A percentile compares a stretch with the other conserved stretches of the same genome.
These are phyloP conservation scores for Verticillium nubilum DNA, from an alignment of 2,329 filamentous ascomycete genomes.

Conservation along the genomic window DNA sequence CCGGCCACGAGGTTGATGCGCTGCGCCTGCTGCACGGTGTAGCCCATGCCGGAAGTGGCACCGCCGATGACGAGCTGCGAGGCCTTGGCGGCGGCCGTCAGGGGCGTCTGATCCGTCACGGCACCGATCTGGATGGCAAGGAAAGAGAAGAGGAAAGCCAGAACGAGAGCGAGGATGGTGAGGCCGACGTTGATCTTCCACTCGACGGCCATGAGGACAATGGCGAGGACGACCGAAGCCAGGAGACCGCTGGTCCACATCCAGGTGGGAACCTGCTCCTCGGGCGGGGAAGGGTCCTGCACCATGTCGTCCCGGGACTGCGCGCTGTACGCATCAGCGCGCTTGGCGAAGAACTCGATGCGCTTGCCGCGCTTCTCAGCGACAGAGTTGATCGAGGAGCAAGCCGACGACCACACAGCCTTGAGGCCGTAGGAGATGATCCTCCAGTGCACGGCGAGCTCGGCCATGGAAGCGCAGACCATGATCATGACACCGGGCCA, in stretches of 20 bases:
- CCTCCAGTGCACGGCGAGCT: conserved; percentile 33
- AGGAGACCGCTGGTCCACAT: conserved; percentile 43
- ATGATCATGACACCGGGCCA: conserved; percentile 40
- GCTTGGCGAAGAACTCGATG: conserved; percentile 26
- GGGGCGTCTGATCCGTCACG: conserved; percentile 56
- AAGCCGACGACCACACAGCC: conserved; percentile 24
- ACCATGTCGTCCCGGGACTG: conserved; percentile 26
- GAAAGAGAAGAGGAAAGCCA: conserved; percentile 58
- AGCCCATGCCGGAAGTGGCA: conserved; percentile 46
- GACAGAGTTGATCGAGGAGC: conserved; percentile 21
- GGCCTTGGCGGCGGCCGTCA: conserved; percentile 63
- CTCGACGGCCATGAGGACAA: conserved; percentile 44
- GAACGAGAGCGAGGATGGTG: conserved; percentile 48
- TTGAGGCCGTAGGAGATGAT: conserved; percentile 28
- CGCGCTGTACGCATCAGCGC: conserved; percentile 26
- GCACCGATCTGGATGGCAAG: conserved; percentile 56
- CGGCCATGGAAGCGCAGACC: conserved; percentile 32
- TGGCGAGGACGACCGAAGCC: conserved; percentile 44
- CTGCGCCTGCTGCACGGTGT: conserved; percentile 42
- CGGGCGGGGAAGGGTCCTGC: conserved; percentile 32
- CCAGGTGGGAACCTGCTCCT: conserved; percentile 47
- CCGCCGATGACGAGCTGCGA: conserved; percentile 59
- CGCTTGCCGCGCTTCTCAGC: conserved; percentile 25
- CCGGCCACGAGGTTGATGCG: conserved; percentile 55
- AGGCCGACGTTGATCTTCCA: conserved; percentile 53